Evolutionary conservation across 1,284 basidiomycete species (phyloP).

Genomic region (Mycena sp.): DNA sequence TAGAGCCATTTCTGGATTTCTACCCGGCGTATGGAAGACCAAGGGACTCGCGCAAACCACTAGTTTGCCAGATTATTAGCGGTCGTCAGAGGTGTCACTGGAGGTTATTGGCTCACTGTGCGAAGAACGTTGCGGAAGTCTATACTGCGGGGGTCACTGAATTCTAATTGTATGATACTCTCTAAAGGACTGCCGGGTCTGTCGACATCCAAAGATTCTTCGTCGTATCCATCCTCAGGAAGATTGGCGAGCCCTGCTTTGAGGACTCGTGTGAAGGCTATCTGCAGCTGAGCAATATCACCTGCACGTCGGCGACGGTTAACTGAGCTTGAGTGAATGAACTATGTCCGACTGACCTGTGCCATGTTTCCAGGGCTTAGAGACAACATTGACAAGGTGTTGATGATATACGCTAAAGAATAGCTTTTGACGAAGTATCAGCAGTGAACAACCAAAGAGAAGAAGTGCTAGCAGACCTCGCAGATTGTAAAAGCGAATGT

Average conservation of each 20-base stretch:
- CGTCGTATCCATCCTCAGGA: conserved; percentile 61
- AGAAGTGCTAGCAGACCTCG: conserved; percentile 54
- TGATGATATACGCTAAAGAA: conserved; percentile 81
- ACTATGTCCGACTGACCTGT: neutral
- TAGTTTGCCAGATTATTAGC: neutral
- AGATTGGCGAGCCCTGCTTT: conserved; percentile 70
- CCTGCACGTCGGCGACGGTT: too few relatives aligned
- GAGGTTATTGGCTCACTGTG: conserved; percentile 40
- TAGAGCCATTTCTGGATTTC: conserved; percentile 84
- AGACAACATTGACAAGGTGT: conserved; percentile 63
- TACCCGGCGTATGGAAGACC: conserved; percentile 73
- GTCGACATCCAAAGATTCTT: conserved; percentile 59
- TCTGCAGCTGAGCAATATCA: conserved; percentile 63
- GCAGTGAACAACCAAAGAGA: neutral
- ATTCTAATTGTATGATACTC: conserved; percentile 62
- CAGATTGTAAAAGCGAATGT: conserved; percentile 60
- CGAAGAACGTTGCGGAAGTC: conserved; percentile 80
- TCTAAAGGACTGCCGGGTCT: conserved; percentile 72
- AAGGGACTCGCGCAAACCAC: conserved; percentile 81
- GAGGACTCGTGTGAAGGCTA: conserved; percentile 60
- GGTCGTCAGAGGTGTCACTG: neutral
- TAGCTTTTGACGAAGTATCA: conserved; percentile 55
- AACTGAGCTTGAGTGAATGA: conserved; percentile 46
- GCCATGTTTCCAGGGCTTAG: conserved; percentile 40
- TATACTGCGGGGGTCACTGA: conserved; percentile 75